These are phyloP conservation scores for Hypoxylon sp. DNA, from an alignment of 2,329 filamentous ascomycete species.

Conservation along the genomic window DNA sequence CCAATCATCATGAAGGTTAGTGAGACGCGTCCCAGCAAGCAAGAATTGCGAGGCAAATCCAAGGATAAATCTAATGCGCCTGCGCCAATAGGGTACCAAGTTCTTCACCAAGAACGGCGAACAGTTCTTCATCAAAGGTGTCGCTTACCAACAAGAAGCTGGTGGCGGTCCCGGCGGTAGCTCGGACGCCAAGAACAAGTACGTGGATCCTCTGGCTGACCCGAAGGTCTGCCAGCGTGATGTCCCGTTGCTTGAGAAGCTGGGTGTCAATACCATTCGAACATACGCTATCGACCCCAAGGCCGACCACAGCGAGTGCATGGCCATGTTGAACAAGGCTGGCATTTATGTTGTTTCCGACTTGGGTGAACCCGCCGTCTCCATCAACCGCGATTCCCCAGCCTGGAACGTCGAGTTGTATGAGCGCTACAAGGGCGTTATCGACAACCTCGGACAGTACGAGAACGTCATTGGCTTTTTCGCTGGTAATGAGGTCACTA, in stretches of 20 bases:
- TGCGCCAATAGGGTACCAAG: constrained; percentile 50
- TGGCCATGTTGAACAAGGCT: constrained; percentile 76
- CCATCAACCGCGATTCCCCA: constrained; percentile 78
- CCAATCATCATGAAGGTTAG: constrained; percentile 55
- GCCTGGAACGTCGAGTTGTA: constrained; percentile 78
- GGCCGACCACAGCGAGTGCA: constrained; percentile 77
- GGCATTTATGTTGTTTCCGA: constrained; percentile 86
- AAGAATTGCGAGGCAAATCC: too few species aligned
- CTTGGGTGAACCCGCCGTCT: constrained; percentile 76
- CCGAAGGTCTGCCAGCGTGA: constrained; percentile 75
- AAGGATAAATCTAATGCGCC: constrained; percentile 20
- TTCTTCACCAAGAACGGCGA: constrained; percentile 79
- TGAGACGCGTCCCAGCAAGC: background rate
- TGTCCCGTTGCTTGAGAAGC: constrained; percentile 75
- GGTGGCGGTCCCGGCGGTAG: constrained; percentile 61
- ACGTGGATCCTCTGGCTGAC: constrained; percentile 79
- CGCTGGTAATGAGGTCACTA: constrained; percentile 85
- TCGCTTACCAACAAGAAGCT: constrained; percentile 81
- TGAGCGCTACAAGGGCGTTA: constrained; percentile 77
- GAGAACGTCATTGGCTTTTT: constrained; percentile 86
- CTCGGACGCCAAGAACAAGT: constrained; percentile 58
- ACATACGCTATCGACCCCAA: constrained; percentile 82
- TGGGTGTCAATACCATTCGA: constrained; percentile 82
- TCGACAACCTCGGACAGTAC: constrained; percentile 78
- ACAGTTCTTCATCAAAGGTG: constrained; percentile 75